Evolutionary conservation across 2,329 filamentous ascomycete species (phyloP), one percentile per base, ranked within the genome.

Genomic region (Thielaviopsis populi): DNA sequence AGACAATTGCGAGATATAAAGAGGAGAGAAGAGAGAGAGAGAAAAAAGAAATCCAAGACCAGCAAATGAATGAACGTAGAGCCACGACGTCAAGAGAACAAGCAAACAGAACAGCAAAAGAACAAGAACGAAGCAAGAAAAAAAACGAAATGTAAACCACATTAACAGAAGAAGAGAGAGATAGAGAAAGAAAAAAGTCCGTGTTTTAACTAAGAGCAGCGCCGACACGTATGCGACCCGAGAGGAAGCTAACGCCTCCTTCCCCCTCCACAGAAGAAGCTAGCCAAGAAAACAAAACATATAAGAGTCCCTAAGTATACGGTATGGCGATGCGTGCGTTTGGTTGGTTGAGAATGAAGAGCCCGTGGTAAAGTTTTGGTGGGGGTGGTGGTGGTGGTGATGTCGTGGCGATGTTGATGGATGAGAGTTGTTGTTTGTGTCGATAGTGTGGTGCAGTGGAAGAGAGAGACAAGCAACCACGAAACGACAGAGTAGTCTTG

Each of bases 91-190:
- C 33, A 37, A 54, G 37, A 56, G 24, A 42, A 30, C 59, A 61
- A 50, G n/a, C 17, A 40, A 60, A 63, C 43, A 41, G 30, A 62
- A 24, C 24, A 40, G 48, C 15, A 27, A 48, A 62, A 50, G 41
- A 59, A 65, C 54, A 66, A 37, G 64, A 63, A 67, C 50, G 48
- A 56, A 24, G 65, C 58, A 41, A 50, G 65, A 62, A 58, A 66
- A 56, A 66, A 56, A 54, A 59, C 46, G 17, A 48, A 46, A 30
- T 64, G 62, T 62, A 65, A 63, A 60, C 64, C 63, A 66, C 54
- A 61, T 61, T 63, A 54, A 43, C 56, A 48, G 59, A 43, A 24
- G 54, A 37, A 65, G 48, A 54, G 50, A 63, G 19, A 58, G 7
- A 58, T 13, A 60, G 56, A 33, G 27, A 15, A 63, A 50, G 37